Evolutionary conservation across 345 rosid species (phyloP).

Genomic region (Eucalyptus cladocalyx): DNA sequence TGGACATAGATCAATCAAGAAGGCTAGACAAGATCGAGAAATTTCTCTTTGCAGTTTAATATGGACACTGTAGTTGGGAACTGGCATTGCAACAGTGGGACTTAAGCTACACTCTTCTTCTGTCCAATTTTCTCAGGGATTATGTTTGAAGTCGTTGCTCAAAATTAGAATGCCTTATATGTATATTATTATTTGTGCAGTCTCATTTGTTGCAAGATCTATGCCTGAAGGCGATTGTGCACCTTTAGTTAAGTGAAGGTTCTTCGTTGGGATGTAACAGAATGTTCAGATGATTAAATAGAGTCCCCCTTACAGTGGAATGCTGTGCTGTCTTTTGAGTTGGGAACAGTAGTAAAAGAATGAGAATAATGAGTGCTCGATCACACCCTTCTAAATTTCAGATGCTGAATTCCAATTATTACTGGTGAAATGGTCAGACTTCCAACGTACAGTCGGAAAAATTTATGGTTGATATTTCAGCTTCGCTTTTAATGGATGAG

Average conservation of each 20-base stretch:
- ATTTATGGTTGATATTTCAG: not conserved
- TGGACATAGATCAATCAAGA: slow-evolving; percentile 2
- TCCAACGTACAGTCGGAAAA: not conserved
- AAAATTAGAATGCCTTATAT: not conserved
- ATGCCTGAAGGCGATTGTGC: not conserved
- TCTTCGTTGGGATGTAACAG: not conserved
- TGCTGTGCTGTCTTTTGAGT: not conserved
- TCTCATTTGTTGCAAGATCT: not conserved
- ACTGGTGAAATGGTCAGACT: not conserved
- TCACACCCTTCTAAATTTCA: not conserved
- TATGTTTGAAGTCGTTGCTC: not conserved
- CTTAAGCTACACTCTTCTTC: not conserved
- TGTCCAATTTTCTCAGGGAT: not conserved
- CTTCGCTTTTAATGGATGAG: not conserved
- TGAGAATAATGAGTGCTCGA: not conserved
- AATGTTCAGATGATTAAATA: not conserved
- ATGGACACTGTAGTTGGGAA: slow-evolving; percentile 3
- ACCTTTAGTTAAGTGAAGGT: not conserved
- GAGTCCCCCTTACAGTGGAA: not conserved
- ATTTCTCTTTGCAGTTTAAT: slow-evolving; percentile 14
- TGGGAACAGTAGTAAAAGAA: not conserved
- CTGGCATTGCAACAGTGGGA: not conserved
- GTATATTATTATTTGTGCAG: not conserved
- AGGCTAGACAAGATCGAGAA: slow-evolving; percentile 19
- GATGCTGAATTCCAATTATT: not conserved